Conservation (phyloP, 1,284 basidiomycete genomes). For the Ustilago crameri region DNA sequence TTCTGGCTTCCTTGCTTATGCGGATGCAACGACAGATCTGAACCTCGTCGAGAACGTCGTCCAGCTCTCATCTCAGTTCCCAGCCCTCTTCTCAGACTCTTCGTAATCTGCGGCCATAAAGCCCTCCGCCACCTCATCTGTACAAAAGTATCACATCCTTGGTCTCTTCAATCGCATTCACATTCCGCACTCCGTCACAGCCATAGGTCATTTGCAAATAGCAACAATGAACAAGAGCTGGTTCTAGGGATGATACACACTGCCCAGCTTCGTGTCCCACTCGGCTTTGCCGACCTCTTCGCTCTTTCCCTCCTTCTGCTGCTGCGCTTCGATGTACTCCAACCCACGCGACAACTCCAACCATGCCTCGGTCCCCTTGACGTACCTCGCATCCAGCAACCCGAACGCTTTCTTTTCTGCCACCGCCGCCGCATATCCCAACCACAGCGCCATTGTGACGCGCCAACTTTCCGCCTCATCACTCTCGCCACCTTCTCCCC, state of each 20-base stretch:
- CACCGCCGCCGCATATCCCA: constrained; percentile 12
- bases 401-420: constrained; percentile 37
- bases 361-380: constrained; percentile 49
- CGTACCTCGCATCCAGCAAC: constrained; percentile 44
- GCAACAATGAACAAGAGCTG: too few relatives aligned
- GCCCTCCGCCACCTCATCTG: background rate
- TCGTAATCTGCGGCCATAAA: constrained; percentile 1
- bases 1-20: background rate
- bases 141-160: background rate
- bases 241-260: constrained; percentile 15
- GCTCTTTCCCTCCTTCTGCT: background rate
- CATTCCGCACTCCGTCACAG: too few relatives aligned
- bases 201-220: too few relatives aligned
- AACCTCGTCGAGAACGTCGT: constrained; percentile 55
- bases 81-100: constrained; percentile 46
- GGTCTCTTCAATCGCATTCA: background rate
- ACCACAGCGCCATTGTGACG: constrained; percentile 12
- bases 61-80: constrained; percentile 50
- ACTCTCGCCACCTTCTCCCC: constrained; percentile 68
- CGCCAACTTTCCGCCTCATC: background rate
- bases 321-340: constrained; percentile 4
- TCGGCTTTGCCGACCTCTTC: background rate
- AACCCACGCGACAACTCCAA: constrained; percentile 35
- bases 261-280: constrained; percentile 32
- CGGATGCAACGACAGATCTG: constrained; percentile 29